Evolutionary conservation across 768 basidiomycete species (phyloP), one percentile per base, ranked within the genome.

Genomic region (Calocybe indica): DNA sequence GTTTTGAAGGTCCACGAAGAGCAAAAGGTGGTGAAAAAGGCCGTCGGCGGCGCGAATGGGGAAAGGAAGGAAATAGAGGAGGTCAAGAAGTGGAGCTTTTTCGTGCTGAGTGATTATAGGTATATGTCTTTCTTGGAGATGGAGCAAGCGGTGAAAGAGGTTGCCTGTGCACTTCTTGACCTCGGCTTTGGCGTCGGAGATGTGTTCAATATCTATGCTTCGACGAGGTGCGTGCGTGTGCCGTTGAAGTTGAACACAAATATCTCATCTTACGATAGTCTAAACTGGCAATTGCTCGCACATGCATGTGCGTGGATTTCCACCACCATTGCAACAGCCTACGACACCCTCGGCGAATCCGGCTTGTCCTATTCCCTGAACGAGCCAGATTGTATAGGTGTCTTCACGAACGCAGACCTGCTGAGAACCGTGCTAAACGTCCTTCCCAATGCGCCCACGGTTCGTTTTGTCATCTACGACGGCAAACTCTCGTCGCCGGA

Each of bases 11-110:
- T 83, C 14, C 72, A 90, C 60, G 82, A 90, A 57, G 95, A 97
- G 67, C 84, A 83, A 62, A 97, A 96, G 71, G 82, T 91, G 58
- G 79, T 97, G 32, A 85, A 78, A 61, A 94, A 92, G 74, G 69
- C 73, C 30, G 81, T 93, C 37, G 84, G 74, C 5, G 95, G 94
- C 78, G 22, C 22, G 22, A 22, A 22, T 1, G 22, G 22, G 22
- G 22, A 22, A 22, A 22, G 22, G 31, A 84, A 92, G 64, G 80
- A 92, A 63, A 74, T 83, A 30, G 81, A 67, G 3, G 88, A 98
- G 75, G 89, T 70, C 64, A 99, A 99, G 79, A 90, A 76, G 47
- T 99, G 95, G 95, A 91, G 86, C 61, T 98, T 86, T 68, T 99
- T 91, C 67, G 78, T 92, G 66, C 77, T 98, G 49, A 86, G 85